Conservation (phyloP, 257 asterid species). For the Osmanthus fragrans region DNA sequence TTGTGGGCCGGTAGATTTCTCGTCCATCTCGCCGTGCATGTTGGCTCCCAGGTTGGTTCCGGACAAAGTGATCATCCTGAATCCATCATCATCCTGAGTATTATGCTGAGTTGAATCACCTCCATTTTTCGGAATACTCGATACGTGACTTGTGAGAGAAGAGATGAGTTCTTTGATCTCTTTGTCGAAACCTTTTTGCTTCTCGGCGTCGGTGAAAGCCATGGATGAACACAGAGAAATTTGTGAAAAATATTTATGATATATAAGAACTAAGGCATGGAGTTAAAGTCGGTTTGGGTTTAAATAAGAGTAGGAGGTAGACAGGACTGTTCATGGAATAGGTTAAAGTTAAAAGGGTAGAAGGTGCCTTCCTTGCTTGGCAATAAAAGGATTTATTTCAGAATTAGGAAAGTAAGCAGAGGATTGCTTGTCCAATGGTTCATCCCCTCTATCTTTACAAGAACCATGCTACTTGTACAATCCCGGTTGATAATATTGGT, state of each 20-base stretch:
- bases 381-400: conserved; percentile 42
- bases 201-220: conserved; percentile 28
- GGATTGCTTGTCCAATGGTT: conserved; percentile 45
- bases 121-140: conserved; percentile 42
- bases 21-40: conserved; percentile 69
- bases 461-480: too few species aligned
- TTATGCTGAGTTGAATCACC: conserved; percentile 24
- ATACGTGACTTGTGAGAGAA: conserved; percentile 54
- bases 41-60: conserved; percentile 89
- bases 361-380: conserved; percentile 33
- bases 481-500: too few species aligned
- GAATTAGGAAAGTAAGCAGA: conserved; percentile 30
- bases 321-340: conserved; percentile 13
- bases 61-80: conserved; percentile 71
- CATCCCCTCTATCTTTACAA: conserved; percentile 1
- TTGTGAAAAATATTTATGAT: neutral
- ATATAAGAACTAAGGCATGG: neutral
- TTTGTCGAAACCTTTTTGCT: conserved; percentile 46
- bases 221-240: neutral
- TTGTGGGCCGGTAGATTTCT: conserved; percentile 26
- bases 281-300: conserved; percentile 23
- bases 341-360: conserved; percentile 21
- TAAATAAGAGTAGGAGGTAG: conserved; percentile 17
- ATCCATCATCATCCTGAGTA: conserved; percentile 49
- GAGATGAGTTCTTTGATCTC: conserved; percentile 67